phyloP scores from a whole-genome alignment of 768 basidiomycete genomes.

The Phaeotremella fagi region DNA sequence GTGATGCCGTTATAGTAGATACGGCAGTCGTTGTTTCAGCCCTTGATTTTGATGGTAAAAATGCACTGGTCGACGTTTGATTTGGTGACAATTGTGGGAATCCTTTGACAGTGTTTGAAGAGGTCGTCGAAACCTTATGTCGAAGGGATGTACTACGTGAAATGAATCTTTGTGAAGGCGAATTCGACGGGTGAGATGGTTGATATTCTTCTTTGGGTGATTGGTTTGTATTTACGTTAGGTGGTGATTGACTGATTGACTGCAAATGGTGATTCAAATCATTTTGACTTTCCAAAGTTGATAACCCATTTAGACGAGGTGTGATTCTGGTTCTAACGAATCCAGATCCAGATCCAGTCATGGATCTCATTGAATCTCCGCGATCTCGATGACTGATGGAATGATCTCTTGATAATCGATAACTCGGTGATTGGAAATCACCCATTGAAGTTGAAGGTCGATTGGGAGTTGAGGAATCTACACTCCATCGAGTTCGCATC shows the following conservation, averaged over 20 bases:
- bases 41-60: not conserved
- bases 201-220: not conserved
- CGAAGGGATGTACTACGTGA: not conserved
- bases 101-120: not conserved
- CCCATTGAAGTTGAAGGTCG: conserved; percentile 12
- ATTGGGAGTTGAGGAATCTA: conserved; percentile 5
- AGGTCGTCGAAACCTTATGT: not conserved
- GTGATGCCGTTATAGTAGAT: not conserved
- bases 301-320: not conserved
- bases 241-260: conserved; percentile 16
- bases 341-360: not conserved
- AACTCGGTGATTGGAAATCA: conserved; percentile 6
- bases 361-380: not conserved
- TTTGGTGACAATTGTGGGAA: not conserved
- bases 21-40: not conserved
- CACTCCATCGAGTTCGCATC: conserved; percentile 6
- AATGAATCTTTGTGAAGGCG: conserved; percentile 5
- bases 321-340: not conserved
- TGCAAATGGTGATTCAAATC: not conserved
- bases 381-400: not conserved
- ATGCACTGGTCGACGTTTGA: not conserved
- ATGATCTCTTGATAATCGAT: conserved; percentile 4
- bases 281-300: not conserved
- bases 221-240: conserved; percentile 5
- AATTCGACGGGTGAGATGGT: too few relatives aligned